Evolutionary conservation across 2,329 filamentous ascomycete genomes (phyloP), one percentile per base, ranked within the genome.

Genomic region (Cladophialophora exuberans): DNA sequence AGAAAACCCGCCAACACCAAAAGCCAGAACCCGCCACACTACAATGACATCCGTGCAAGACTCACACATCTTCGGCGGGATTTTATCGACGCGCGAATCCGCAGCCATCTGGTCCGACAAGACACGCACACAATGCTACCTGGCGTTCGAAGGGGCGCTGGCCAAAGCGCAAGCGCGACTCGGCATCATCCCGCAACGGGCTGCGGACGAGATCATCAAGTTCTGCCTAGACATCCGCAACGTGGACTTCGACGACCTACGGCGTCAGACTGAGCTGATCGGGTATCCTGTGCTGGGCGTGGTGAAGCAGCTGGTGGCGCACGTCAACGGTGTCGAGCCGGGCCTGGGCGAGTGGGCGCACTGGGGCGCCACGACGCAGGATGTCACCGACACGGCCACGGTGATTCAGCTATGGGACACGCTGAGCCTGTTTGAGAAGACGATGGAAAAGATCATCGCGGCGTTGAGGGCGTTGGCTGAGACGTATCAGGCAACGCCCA

Each of bases 361-460:
- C 39, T 64, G 62, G 62, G 60, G 62, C 17, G 62, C 62, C 1
- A 64, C 62, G 2, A 64, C 62, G n/a, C 62, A 64, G 52, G 62
- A 64, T 36, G 59, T 64, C 6, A 63, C 61, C 9, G 62, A 64
- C 41, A 64, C 60, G n/a, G 59, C 62, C 18, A 63, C 54, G 10
- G 54, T 63, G 33, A 55, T 64, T 7, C 62, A 64, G 45, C 44
- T 64, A n/a, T 62, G 62, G 50, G 60, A 64, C 36, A 63, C 60
- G 15, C 36, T 64, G 23, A 52, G 51, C 7, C 36, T 64, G 9
- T 53, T 64, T 30, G 58, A 59, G 52, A 46, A 55, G 25, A 43
- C 43, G 11, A 52, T 64, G 7, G 45, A 58, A 4, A 22, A 28
- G 10, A 61, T 61, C 31, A 60, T 63, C 22, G 6, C 42, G n/a